These are phyloP conservation scores for Cyclostephanos tholiformis DNA, from an alignment of 108 stramenopile genomes.

Conservation along the genomic window DNA sequence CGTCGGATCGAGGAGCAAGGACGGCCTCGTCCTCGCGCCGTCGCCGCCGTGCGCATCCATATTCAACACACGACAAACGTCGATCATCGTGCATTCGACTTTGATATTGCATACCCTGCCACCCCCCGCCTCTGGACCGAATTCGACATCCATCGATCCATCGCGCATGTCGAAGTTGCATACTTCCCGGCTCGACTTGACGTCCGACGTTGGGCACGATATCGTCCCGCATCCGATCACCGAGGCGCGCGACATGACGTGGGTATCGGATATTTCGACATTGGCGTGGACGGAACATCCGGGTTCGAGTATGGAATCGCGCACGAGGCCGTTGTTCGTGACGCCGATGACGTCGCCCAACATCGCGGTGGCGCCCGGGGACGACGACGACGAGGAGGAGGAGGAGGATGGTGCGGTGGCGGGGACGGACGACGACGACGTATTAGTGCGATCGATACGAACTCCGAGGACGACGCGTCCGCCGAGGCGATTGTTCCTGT, in stretches of 20 bases:
- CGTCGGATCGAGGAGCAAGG: background rate
- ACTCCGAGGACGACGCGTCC: conserved; percentile 56
- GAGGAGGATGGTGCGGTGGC: no score
- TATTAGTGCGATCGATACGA: conserved; percentile 13
- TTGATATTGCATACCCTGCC: conserved; percentile 50
- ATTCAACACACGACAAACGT: conserved; percentile 60
- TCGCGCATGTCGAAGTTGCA: conserved; percentile 40
- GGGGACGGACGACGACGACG: conserved; percentile 2
- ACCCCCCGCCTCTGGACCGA: conserved; percentile 85
- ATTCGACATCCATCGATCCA: conserved; percentile 58
- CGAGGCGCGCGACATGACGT: conserved; percentile 56
- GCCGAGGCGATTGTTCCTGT: conserved; percentile 55
- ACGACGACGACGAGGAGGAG: conserved; percentile 18
- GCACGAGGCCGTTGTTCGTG: conserved; percentile 59
- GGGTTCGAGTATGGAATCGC: conserved; percentile 57
- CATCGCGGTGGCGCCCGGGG: background rate
- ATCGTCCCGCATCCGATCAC: conserved; percentile 69
- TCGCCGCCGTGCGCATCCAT: conserved; percentile 35
- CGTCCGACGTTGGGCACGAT: conserved; percentile 11
- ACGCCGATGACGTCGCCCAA: conserved; percentile 46
- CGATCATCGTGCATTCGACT: conserved; percentile 66
- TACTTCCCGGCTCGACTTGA: background rate
- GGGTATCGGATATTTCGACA: conserved; percentile 55
- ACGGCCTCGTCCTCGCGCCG: conserved; percentile 12
- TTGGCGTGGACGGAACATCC: conserved; percentile 70